Evolutionary conservation across 1,284 basidiomycete genomes (phyloP).

Genomic region (Mycocalia duriaeana): DNA sequence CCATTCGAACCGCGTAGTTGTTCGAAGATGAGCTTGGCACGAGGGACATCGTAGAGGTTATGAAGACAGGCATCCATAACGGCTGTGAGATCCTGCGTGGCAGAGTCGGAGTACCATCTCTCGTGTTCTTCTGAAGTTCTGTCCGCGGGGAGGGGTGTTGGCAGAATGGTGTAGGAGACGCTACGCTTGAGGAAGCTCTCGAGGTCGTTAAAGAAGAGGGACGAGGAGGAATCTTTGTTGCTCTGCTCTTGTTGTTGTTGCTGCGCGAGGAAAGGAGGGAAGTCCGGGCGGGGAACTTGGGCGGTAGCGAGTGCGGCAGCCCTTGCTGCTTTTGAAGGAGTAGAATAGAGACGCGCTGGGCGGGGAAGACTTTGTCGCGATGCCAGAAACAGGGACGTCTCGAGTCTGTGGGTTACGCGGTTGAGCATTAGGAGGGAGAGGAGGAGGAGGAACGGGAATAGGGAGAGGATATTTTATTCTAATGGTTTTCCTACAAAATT

Average conservation of each 20-base stretch:
- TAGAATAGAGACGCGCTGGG: conserved; percentile 62
- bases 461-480: too few species aligned
- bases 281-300: conserved; percentile 31
- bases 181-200: conserved; percentile 43
- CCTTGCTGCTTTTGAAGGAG: conserved; percentile 47
- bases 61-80: conserved; percentile 79
- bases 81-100: conserved; percentile 63
- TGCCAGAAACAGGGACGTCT: conserved; percentile 59
- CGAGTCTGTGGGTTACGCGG: conserved; percentile 41
- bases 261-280: conserved; percentile 34
- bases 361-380: conserved; percentile 64
- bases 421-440: conserved; percentile 34
- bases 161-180: conserved; percentile 52
- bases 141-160: conserved; percentile 54
- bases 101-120: conserved; percentile 60
- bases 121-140: conserved; percentile 35
- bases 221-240: conserved; percentile 13
- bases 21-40: conserved; percentile 66
- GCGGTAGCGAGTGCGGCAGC: conserved; percentile 48
- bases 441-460: not conserved
- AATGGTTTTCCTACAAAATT: too few species aligned
- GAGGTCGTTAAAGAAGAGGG: conserved; percentile 14
- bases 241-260: conserved; percentile 3
- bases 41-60: conserved; percentile 64
- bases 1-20: conserved; percentile 41